Conservation (phyloP, 192 early-diverging fungal genomes). For the Rhizophagus clarus region DNA sequence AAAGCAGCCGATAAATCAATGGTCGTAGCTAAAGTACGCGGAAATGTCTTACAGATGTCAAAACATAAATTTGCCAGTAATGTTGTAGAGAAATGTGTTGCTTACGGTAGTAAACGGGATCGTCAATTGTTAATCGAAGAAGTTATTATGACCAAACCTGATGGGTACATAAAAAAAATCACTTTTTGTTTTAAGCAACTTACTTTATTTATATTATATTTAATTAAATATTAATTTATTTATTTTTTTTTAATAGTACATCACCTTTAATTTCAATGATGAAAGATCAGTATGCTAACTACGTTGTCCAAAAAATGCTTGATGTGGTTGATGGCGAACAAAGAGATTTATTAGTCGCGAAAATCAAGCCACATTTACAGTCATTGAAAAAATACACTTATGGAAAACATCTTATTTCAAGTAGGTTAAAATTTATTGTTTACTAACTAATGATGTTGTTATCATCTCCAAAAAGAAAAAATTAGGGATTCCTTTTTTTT, state of each 20-base stretch:
- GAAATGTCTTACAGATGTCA: slow-evolving; percentile 88
- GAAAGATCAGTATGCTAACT: slow-evolving; percentile 99
- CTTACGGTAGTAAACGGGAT: slow-evolving; percentile 85
- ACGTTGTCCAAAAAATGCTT: slow-evolving; percentile 99
- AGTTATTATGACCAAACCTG: slow-evolving; percentile 80
- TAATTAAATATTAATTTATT: not conserved
- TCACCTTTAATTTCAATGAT: slow-evolving; percentile 92
- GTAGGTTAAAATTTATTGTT: slow-evolving; percentile 40
- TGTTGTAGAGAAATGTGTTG: slow-evolving; percentile 98
- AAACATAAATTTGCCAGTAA: slow-evolving; percentile 99
- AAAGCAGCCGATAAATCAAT: slow-evolving; percentile 84
- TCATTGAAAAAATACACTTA: slow-evolving; percentile 97
- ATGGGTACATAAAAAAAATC: slow-evolving; percentile 58
- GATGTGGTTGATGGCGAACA: slow-evolving; percentile 96
- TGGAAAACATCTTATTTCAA: slow-evolving; percentile 92
- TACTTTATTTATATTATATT: not conserved
- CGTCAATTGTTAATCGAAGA: slow-evolving; percentile 91
- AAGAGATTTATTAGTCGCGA: slow-evolving; percentile 80
- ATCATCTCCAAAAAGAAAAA: not conserved
- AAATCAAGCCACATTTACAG: slow-evolving; percentile 91
- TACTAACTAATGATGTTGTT: not conserved
- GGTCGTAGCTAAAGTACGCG: slow-evolving; percentile 88
- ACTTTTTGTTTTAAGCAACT: slow-evolving; percentile 9
- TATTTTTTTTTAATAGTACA: slow-evolving; percentile 53
- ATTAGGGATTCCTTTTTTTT: not conserved